These are phyloP conservation scores for Talaromyces sp. DNA, from an alignment of 2,329 filamentous ascomycete genomes.

Conservation along the genomic window DNA sequence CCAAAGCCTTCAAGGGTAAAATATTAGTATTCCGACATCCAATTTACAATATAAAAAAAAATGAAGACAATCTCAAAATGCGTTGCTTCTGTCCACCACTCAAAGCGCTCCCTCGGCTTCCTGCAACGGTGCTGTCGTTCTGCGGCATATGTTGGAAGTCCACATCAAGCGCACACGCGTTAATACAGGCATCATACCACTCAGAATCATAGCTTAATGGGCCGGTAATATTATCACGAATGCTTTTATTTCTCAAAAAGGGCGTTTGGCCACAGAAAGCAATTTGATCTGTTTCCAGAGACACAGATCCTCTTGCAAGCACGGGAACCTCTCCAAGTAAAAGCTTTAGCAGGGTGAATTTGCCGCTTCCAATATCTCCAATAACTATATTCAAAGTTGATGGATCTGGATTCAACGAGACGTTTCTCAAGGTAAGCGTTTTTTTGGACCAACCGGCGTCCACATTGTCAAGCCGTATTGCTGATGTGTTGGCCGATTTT, in stretches of 20 bases:
- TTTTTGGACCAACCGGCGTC: conserved; percentile 25
- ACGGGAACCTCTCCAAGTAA: conserved; percentile 45
- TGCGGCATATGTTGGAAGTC: conserved; percentile 42
- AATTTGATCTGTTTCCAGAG: conserved; percentile 31
- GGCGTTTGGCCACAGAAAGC: conserved; percentile 41
- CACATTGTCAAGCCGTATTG: conserved; percentile 11
- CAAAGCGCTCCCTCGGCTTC: conserved; percentile 51
- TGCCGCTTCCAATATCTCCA: conserved; percentile 54
- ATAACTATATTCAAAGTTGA: conserved; percentile 50
- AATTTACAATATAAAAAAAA: neutral
- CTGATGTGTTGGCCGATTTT: neutral
- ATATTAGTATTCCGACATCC: neutral
- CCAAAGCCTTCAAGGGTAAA: conserved; percentile 24
- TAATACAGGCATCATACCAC: conserved; percentile 30
- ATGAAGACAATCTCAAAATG: conserved; percentile 34
- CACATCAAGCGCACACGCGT: conserved; percentile 33
- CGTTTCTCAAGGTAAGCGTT: conserved; percentile 40
- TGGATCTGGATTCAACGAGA: conserved; percentile 42
- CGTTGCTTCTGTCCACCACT: conserved; percentile 56
- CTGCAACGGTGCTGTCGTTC: conserved; percentile 48
- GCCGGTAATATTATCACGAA: conserved; percentile 32
- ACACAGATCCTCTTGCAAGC: conserved; percentile 34
- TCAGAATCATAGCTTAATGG: conserved; percentile 28
- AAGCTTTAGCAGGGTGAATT: conserved; percentile 51
- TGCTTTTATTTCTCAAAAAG: conserved; percentile 32